Conservation (phyloP, 129 eudicot species). For the Escallonia herrerae region DNA sequence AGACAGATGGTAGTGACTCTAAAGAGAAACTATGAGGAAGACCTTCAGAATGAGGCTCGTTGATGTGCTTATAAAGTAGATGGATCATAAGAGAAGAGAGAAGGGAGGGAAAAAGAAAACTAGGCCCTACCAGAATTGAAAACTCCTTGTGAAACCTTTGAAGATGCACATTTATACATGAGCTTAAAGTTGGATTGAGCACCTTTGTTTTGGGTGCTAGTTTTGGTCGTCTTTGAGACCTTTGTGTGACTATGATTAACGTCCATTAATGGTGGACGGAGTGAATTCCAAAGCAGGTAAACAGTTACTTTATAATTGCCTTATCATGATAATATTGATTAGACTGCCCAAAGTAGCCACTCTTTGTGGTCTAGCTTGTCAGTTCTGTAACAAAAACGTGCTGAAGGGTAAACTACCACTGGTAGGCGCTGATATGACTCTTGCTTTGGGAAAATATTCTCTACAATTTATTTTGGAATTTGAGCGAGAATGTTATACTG, state of each 20-base stretch:
- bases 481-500: too few species aligned
- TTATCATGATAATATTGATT: background rate
- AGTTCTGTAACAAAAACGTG: too few species aligned
- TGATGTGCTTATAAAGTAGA: constrained; percentile 17
- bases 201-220: too few species aligned
- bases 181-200: background rate
- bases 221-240: background rate
- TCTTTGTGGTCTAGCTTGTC: too few species aligned
- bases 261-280: constrained; percentile 3
- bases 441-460: too few species aligned
- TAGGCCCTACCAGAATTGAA: background rate
- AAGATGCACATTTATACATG: background rate
- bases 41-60: constrained; percentile 6
- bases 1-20: background rate
- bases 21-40: constrained; percentile 8
- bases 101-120: background rate
- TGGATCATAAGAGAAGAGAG: background rate
- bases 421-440: too few species aligned
- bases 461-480: too few species aligned
- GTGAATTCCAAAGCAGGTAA: background rate
- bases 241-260: constrained; percentile 7
- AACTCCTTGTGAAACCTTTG: background rate
- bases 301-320: background rate
- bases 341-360: too few species aligned
- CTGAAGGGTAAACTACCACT: too few species aligned